Conservation (phyloP, 1,139 yeast species). For the Protomyces gravidus region DNA sequence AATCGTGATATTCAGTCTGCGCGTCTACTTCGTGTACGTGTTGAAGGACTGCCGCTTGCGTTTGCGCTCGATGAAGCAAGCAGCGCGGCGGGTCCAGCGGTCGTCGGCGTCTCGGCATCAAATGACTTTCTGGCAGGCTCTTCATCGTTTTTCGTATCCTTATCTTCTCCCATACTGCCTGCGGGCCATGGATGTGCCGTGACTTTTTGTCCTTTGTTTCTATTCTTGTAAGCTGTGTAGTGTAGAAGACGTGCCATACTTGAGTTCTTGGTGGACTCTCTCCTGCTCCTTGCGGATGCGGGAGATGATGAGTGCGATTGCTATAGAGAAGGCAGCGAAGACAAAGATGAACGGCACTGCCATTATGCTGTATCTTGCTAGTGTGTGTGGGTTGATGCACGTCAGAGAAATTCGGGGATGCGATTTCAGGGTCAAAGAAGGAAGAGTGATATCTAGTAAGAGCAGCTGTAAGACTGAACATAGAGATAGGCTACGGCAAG, state of each 20-base stretch:
- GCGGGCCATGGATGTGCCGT: constrained; percentile 23
- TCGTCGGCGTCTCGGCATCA: background rate
- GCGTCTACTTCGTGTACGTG: constrained; percentile 15
- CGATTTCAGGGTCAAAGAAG: too few relatives aligned
- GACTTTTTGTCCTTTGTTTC: constrained; percentile 5
- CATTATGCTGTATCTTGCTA: too few relatives aligned
- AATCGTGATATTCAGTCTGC: background rate
- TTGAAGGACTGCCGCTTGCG: background rate
- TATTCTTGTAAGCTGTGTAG: background rate
- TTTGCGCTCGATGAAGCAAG: background rate
- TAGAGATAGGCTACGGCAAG: too few relatives aligned
- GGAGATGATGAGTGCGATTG: constrained; percentile 14
- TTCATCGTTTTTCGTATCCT: background rate
- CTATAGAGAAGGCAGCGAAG: constrained; percentile 6
- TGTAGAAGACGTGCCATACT: too few relatives aligned
- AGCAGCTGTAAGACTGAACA: too few relatives aligned
- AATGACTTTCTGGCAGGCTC: background rate
- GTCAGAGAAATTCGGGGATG: too few relatives aligned
- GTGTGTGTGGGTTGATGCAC: too few relatives aligned
- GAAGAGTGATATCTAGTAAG: too few relatives aligned
- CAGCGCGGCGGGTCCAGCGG: background rate
- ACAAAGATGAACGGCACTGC: constrained; percentile 4
- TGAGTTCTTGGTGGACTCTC: constrained; percentile 11
- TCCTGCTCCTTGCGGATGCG: constrained; percentile 15
- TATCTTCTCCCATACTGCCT: constrained; percentile 12